A percentile compares a stretch with the other conserved stretches of the same genome.
Evolutionary conservation across 441 rosid genomes (phyloP).

Genomic region (Viola pubescens): DNA sequence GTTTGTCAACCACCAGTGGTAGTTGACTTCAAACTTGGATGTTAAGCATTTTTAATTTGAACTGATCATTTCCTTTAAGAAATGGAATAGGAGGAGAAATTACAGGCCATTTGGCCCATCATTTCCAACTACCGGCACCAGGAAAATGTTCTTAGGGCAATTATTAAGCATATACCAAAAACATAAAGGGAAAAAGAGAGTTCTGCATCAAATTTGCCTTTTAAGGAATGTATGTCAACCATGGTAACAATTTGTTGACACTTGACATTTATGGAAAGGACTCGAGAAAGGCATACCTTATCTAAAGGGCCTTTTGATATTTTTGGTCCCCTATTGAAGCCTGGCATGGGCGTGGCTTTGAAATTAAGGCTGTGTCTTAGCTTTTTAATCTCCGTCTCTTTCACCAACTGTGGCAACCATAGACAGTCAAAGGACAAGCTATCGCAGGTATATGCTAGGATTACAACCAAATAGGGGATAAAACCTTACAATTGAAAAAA

Average conservation of each 20-base stretch:
- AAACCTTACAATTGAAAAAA: background rate
- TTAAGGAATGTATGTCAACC: background rate
- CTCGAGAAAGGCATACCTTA: constrained; percentile 29
- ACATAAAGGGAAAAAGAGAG: background rate
- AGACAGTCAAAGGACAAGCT: constrained; percentile 1
- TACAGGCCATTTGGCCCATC: background rate
- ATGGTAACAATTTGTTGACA: background rate
- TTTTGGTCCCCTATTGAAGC: constrained; percentile 35
- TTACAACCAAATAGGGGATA: background rate
- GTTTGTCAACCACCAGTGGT: constrained; percentile 2
- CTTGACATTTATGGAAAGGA: background rate
- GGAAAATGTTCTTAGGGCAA: constrained; percentile 2
- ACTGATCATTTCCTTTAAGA: background rate
- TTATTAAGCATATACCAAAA: background rate
- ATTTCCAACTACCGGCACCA: constrained; percentile 3
- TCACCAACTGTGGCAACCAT: constrained; percentile 39
- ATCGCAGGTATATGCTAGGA: background rate
- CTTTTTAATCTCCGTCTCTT: constrained; percentile 39
- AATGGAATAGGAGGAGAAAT: background rate
- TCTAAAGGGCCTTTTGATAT: constrained; percentile 33
- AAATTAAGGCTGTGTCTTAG: constrained; percentile 34
- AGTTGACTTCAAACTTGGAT: constrained; percentile 11
- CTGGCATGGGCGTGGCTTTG: constrained; percentile 46
- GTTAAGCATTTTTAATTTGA: constrained; percentile 7
- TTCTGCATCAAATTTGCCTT: background rate